Base-by-base conservation (phyloP, 805 yeast genomes). In the Ogataea salicorniae region DNA sequence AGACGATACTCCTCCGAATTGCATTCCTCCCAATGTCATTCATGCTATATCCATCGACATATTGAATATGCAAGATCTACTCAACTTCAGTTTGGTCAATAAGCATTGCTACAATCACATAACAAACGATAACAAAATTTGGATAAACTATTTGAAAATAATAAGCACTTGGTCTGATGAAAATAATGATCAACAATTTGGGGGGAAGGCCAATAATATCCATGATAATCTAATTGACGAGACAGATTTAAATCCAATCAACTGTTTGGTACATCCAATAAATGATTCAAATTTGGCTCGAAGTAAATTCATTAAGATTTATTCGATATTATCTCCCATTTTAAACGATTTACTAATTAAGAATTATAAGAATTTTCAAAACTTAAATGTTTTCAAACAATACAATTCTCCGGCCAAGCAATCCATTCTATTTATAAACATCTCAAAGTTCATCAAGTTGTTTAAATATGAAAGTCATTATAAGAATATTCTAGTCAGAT, bases 311-410 rank as follows among this genome's bases (percentile, higher is more conserved):
- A 59, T 57, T 5, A 43, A 47, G 20, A 56, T 67, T 1, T 65
- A 63, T 45, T 47, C 56, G 8, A 52, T 52, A n/a, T 39, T 67
- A 46, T 51, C 55, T 4, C 71, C 71, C 1, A 53, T 66, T 3
- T 47, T 66, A 8, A 52, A 53, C 29, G 66, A 65, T 44, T 39
- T 68, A 43, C 51, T 67, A 17, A 50, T 67, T n/a, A 59, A 59
- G 33, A 64, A 67, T 47, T 65, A 66, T 45, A 49, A 63, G 8
- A 65, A 67, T 49, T 65, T 67, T 41, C 68, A 61, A 47, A 62
- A 56, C 34, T 51, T 63, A 15, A 47, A 57, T 2, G 57, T 61
- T 16, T 61, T 68, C 42, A 63, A 61, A 39, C 53, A 56, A 42
- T 66, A 46, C 47, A 59, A 60, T 43, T 59, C 56, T 11, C 71